Conservation (phyloP, 192 early-diverging fungal species). For the Fimicolochytrium jonesii region DNA sequence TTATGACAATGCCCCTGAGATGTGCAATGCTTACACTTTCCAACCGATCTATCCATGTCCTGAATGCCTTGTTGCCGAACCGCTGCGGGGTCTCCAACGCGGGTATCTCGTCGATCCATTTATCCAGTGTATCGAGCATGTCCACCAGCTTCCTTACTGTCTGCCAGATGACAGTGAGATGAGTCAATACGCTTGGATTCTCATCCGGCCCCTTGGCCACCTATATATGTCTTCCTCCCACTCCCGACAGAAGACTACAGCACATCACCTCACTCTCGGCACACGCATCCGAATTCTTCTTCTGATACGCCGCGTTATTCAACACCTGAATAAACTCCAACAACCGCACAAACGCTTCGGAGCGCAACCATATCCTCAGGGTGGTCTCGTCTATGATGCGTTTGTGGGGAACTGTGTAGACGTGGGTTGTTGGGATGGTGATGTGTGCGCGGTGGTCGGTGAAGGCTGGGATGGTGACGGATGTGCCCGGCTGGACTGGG, state of each 20-base stretch:
- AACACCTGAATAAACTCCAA: constrained; percentile 68
- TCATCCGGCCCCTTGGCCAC: background rate
- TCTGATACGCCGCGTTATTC: constrained; percentile 66
- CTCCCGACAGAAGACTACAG: too few relatives aligned
- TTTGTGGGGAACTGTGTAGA: constrained; percentile 47
- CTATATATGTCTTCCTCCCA: background rate
- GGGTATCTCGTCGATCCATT: constrained; percentile 75
- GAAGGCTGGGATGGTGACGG: constrained; percentile 17
- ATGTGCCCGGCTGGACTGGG: background rate
- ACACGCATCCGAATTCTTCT: constrained; percentile 48
- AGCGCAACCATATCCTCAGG: constrained; percentile 55
- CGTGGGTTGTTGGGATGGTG: constrained; percentile 27
- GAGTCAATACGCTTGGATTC: background rate
- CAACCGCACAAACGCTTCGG: constrained; percentile 64
- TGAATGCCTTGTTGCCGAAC: constrained; percentile 92
- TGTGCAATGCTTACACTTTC: constrained; percentile 31
- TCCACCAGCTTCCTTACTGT: constrained; percentile 44
- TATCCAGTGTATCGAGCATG: constrained; percentile 62
- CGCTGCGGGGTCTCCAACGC: constrained; percentile 65
- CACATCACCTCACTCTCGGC: constrained; percentile 59
- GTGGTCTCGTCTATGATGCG: constrained; percentile 54
- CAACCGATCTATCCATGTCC: constrained; percentile 64
- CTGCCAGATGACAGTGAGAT: too few relatives aligned
- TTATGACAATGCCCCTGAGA: too few relatives aligned
- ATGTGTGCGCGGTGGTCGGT: constrained; percentile 3